Evolutionary conservation across 2,329 filamentous ascomycete species (phyloP).

Genomic region (Xylariales sp.): DNA sequence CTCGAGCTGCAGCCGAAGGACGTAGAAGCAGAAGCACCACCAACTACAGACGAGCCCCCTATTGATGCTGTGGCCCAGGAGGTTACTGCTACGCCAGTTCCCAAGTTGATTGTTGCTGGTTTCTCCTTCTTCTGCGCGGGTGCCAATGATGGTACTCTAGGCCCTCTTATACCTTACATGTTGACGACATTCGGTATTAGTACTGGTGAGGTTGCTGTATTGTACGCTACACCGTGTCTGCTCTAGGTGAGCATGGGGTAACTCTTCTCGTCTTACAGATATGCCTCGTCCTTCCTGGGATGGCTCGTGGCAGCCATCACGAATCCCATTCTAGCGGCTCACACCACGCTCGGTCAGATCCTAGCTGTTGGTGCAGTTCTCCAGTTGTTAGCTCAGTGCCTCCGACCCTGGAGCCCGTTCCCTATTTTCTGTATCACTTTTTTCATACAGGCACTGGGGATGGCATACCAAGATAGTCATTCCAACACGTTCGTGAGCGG

Average conservation of each 20-base stretch:
- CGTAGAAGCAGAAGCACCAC: not conserved
- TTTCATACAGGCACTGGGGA: slow-evolving; percentile 52
- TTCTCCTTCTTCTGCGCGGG: slow-evolving; percentile 64
- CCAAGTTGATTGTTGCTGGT: slow-evolving; percentile 50
- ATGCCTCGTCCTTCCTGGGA: slow-evolving; percentile 53
- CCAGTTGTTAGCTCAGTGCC: slow-evolving; percentile 48
- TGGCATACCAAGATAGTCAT: slow-evolving; percentile 61
- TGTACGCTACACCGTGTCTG: slow-evolving; percentile 13
- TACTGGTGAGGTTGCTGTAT: slow-evolving; percentile 23
- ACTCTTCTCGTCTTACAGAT: slow-evolving; percentile 27
- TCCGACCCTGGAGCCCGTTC: slow-evolving; percentile 55
- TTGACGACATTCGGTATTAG: slow-evolving; percentile 46
- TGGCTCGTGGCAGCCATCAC: slow-evolving; percentile 56
- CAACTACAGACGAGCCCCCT: slow-evolving; percentile 9
- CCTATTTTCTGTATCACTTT: slow-evolving; percentile 53
- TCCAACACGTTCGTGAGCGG: slow-evolving; percentile 57
- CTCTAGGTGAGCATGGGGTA: not conserved
- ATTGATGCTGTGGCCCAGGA: slow-evolving; percentile 14
- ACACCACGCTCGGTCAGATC: slow-evolving; percentile 52
- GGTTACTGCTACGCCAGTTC: slow-evolving; percentile 17
- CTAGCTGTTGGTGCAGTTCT: slow-evolving; percentile 50
- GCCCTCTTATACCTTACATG: slow-evolving; percentile 59
- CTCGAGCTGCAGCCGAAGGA: not conserved
- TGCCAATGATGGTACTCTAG: slow-evolving; percentile 60
- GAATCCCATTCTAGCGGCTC: slow-evolving; percentile 48